phyloP scores from a whole-genome alignment of 345 rosid genomes.

The Psidium guajava region DNA sequence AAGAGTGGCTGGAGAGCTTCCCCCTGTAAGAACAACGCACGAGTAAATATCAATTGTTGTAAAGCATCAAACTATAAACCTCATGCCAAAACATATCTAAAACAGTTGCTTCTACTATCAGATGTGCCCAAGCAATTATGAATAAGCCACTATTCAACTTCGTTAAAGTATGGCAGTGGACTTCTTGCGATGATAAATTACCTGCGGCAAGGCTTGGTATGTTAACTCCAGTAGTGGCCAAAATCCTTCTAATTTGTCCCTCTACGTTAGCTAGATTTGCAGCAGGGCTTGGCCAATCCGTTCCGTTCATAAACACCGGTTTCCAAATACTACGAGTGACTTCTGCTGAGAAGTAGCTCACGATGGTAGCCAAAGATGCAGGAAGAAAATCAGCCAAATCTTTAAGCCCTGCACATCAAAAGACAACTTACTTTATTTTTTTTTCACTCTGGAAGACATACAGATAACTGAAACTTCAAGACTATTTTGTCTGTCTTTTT shows the following conservation, averaged over 20 bases:
- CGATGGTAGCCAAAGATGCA: constrained; percentile 79
- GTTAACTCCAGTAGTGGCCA: constrained; percentile 84
- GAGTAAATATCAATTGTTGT: background rate
- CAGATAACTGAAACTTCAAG: background rate
- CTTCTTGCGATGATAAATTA: constrained; percentile 1
- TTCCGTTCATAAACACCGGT: constrained; percentile 89
- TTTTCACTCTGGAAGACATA: background rate
- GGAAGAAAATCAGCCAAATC: constrained; percentile 95
- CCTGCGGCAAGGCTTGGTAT: constrained; percentile 93
- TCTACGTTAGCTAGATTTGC: constrained; percentile 80
- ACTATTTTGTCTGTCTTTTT: background rate
- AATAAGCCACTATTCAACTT: background rate
- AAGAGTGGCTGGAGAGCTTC: constrained; percentile 69
- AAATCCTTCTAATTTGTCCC: constrained; percentile 73
- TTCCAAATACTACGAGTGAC: constrained; percentile 95
- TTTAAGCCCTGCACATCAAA: constrained; percentile 60
- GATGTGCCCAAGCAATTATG: background rate
- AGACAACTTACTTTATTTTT: background rate
- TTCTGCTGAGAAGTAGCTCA: constrained; percentile 94
- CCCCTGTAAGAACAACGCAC: constrained; percentile 37
- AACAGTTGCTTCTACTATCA: background rate
- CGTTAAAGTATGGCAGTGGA: background rate
- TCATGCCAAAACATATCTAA: background rate
- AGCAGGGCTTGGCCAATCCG: constrained; percentile 99
- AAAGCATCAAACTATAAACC: background rate